A percentile compares a stretch with the other conserved stretches of the same genome.
These are phyloP conservation scores for Penicillium simplicissimum DNA, from an alignment of 495 filamentous ascomycete genomes.

Conservation along the genomic window DNA sequence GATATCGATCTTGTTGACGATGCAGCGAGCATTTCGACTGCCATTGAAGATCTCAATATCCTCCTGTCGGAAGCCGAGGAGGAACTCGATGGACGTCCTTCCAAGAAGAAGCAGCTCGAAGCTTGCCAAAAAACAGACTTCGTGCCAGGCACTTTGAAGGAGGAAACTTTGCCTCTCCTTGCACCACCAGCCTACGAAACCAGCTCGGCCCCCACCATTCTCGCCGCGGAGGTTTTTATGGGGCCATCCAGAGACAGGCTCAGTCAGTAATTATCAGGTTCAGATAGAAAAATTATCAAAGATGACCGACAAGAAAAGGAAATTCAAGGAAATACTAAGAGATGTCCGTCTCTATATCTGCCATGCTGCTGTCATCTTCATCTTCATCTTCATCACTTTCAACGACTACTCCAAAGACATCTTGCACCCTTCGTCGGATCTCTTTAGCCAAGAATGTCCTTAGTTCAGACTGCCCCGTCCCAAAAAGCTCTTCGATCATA, in stretches of 20 bases:
- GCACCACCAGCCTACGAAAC: constrained; percentile 70
- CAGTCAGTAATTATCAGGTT: not conserved
- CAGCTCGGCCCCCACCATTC: constrained; percentile 55
- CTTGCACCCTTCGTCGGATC: constrained; percentile 2
- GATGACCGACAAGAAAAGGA: not conserved
- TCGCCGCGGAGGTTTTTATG: constrained; percentile 35
- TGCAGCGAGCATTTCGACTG: constrained; percentile 22
- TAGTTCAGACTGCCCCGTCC: not conserved
- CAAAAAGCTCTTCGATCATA: not conserved
- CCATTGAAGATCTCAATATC: constrained; percentile 26
- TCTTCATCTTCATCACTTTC: not conserved
- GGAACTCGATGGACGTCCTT: not conserved
- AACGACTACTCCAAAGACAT: not conserved
- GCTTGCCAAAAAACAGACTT: constrained; percentile 57
- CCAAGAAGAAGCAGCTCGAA: not conserved
- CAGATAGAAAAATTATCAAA: not conserved
- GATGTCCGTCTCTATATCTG: not conserved
- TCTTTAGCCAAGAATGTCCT: not conserved
- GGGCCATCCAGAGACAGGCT: constrained; percentile 18
- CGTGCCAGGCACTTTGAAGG: constrained; percentile 61
- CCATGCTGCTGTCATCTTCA: constrained; percentile 1
- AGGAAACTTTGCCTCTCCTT: constrained; percentile 56
- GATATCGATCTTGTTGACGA: constrained; percentile 14
- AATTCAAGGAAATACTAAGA: not conserved
- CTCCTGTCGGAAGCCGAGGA: constrained; percentile 23